Percentiles rank a stretch among this genome's conserved stretches.
phyloP scores from a whole-genome alignment of 1,284 basidiomycete species.

The Xerocomus amazonicus region DNA sequence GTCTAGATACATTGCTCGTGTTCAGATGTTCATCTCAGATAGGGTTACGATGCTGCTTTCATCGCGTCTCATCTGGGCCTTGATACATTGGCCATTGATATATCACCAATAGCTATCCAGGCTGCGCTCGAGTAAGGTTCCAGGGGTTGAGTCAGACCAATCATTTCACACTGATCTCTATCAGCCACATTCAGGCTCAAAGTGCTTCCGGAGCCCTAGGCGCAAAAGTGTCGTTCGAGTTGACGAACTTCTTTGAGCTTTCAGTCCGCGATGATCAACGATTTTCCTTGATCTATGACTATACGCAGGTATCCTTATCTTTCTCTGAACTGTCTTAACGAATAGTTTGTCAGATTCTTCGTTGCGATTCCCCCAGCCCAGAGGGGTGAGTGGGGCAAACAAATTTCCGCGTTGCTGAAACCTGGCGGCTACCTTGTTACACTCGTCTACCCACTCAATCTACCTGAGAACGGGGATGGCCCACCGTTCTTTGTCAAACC shows the following conservation, averaged over 20 bases:
- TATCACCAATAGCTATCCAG: conserved; percentile 17
- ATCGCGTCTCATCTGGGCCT: conserved; percentile 49
- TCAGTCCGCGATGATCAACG: conserved; percentile 14
- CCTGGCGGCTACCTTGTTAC: conserved; percentile 62
- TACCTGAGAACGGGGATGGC: conserved; percentile 46
- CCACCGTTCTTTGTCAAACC: conserved; percentile 63
- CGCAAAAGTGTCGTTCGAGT: conserved; percentile 17
- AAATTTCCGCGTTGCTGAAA: conserved; percentile 56
- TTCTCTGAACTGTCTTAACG: background rate
- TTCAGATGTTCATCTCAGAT: conserved; percentile 2
- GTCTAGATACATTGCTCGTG: background rate
- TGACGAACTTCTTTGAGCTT: conserved; percentile 18
- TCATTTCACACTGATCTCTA: background rate
- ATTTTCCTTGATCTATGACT: conserved; percentile 19
- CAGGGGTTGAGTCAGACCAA: background rate
- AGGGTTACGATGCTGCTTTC: conserved; percentile 73
- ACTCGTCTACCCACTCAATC: conserved; percentile 51
- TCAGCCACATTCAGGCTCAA: conserved; percentile 2
- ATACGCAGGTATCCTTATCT: conserved; percentile 6
- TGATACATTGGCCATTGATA: conserved; percentile 18
- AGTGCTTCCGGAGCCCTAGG: background rate
- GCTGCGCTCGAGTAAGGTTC: conserved; percentile 19
- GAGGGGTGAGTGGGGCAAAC: conserved; percentile 53
- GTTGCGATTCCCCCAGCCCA: conserved; percentile 42
- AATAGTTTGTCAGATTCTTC: conserved; percentile 16